Evolutionary conservation across 2,329 filamentous ascomycete genomes (phyloP).

Genomic region (Didymella keratinophila): DNA sequence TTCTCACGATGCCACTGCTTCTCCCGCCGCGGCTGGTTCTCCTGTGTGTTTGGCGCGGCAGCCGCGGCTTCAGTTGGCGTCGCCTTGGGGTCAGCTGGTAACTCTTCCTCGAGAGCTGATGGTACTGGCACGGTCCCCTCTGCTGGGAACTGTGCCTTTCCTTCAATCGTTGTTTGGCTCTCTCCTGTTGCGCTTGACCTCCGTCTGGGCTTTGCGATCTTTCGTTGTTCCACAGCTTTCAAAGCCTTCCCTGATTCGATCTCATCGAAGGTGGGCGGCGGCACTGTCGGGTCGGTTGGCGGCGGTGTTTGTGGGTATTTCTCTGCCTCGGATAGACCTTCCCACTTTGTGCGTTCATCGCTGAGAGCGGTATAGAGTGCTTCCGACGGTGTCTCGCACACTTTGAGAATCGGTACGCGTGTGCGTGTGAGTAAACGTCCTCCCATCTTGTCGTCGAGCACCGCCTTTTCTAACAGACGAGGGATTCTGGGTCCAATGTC

Average conservation of each 20-base stretch:
- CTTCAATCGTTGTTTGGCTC: neutral
- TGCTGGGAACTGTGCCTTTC: neutral
- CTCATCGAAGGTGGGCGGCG: conserved; percentile 22
- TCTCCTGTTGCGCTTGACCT: neutral
- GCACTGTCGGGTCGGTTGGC: conserved; percentile 23
- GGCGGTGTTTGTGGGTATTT: conserved; percentile 47
- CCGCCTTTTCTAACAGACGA: conserved; percentile 75
- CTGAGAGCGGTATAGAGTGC: conserved; percentile 68
- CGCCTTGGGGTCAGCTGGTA: conserved; percentile 29
- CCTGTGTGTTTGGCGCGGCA: conserved; percentile 18
- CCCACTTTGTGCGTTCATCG: conserved; percentile 75
- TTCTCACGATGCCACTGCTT: conserved; percentile 57
- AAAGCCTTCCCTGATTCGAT: conserved; percentile 18
- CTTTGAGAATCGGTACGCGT: conserved; percentile 85
- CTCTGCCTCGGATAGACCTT: conserved; percentile 60
- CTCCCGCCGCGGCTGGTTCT: conserved; percentile 35
- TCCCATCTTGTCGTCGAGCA: conserved; percentile 76
- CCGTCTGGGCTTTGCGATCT: neutral
- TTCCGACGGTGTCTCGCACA: conserved; percentile 75
- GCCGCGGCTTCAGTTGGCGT: conserved; percentile 6
- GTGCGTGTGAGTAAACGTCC: conserved; percentile 80
- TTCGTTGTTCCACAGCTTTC: conserved; percentile 4
- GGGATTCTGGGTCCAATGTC: conserved; percentile 69
- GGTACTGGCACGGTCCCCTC: conserved; percentile 8
- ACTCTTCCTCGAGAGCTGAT: conserved; percentile 33